Conservation (phyloP, 371 early-diverging fungal species). For the Mortierella sp. region DNA sequence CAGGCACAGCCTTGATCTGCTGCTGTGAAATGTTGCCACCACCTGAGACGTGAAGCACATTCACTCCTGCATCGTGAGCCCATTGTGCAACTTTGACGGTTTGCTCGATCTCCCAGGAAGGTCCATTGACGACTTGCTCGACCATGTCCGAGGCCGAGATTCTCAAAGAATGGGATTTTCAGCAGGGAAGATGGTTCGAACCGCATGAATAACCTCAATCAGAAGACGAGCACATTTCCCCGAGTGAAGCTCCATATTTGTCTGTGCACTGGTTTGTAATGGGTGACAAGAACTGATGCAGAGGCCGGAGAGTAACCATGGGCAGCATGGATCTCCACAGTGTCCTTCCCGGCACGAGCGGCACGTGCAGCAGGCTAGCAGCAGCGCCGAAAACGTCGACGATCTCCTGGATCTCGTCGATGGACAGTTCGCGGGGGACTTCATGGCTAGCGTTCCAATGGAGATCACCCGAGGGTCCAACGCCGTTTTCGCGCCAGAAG, state of each 20-base stretch:
- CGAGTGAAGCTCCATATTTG: slow-evolving; percentile 80
- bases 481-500: slow-evolving; percentile 81
- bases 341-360: slow-evolving; percentile 84
- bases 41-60: slow-evolving; percentile 77
- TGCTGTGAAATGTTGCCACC: slow-evolving; percentile 69
- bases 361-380: slow-evolving; percentile 76
- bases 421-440: slow-evolving; percentile 69
- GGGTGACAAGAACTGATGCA: slow-evolving; percentile 83
- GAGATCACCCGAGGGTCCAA: slow-evolving; percentile 71
- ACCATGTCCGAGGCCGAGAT: slow-evolving; percentile 79
- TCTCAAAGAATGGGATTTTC: slow-evolving; percentile 85
- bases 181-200: slow-evolving; percentile 76
- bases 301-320: slow-evolving; percentile 81
- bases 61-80: slow-evolving; percentile 74
- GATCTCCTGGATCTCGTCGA: slow-evolving; percentile 70
- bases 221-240: slow-evolving; percentile 79
- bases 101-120: slow-evolving; percentile 70
- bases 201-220: slow-evolving; percentile 69
- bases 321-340: slow-evolving; percentile 85
- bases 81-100: slow-evolving; percentile 64
- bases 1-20: slow-evolving; percentile 60
- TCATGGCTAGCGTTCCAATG: slow-evolving; percentile 57
- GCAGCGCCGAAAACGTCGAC: slow-evolving; percentile 75
- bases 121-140: slow-evolving; percentile 51
- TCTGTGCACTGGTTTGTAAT: slow-evolving; percentile 85